Base-by-base conservation (phyloP, 164 flowering plant species). In the Cinnamomum micranthum region DNA sequence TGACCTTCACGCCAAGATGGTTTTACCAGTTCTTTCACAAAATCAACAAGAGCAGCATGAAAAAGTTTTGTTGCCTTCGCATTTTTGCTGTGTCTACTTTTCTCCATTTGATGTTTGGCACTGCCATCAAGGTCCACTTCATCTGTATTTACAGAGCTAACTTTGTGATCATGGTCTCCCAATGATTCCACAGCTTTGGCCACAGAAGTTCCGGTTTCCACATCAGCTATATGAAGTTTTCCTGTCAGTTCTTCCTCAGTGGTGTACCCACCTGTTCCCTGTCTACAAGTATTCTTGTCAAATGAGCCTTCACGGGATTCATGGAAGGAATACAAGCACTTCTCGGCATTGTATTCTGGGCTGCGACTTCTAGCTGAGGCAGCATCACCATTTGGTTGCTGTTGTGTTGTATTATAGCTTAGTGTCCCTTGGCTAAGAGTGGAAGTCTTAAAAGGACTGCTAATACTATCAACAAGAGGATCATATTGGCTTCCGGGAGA, bases 1-100 rank as follows among this genome's bases (percentile, higher is more conserved):
- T 78, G 86, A 71, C 98, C 97, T 72, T 81, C 90, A 11, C 82
- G 94, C 99, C 98, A 96, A 69, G 82, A 77, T 72, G 98, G 99
- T 80, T 82, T 94, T 73, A 93, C 76, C 79, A 91, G 74, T 69
- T 89, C 98, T 81, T 95, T 95, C 55, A 90, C 87, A 71, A 76
- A 80, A 35, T 95, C 95, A 64, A 95, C 75, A 73, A 95, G 91
- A 67, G 88, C 88, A 79, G 85, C 78, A 71, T 91, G 95, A 68
- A 92, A 89, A 71, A 79, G 73, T 74, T 85, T 90, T 72, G 81
- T 35, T 10, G 79, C 74, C 83, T 87, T 91, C 22, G 93, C 77
- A 69, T 90, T 95, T 73, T 81, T 84, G 28, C 73, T 77, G 65
- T 73, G 81, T 28, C 77, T 81, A 65, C 65, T 71, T 58, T 70